phyloP scores from a whole-genome alignment of 140 eudicot genomes.

The Anethum foeniculum region DNA sequence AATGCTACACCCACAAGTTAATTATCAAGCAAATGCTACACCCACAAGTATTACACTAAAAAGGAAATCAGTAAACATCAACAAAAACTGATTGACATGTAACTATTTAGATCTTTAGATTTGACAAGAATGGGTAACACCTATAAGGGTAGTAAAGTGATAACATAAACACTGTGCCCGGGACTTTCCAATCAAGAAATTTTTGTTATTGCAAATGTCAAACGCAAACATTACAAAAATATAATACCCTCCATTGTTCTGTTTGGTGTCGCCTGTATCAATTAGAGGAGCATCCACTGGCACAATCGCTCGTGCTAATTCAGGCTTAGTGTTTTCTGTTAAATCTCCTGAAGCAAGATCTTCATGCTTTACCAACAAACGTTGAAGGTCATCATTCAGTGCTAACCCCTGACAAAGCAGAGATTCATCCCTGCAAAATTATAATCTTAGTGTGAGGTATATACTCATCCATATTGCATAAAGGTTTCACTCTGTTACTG shows the following conservation, averaged over 20 bases:
- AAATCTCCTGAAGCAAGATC: conserved; percentile 43
- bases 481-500: neutral
- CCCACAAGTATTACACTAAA: neutral
- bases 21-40: conserved; percentile 7
- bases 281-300: conserved; percentile 67
- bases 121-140: neutral
- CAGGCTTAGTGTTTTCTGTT: conserved; percentile 48
- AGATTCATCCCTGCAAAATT: conserved; percentile 66
- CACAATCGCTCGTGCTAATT: conserved; percentile 48
- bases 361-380: conserved; percentile 75
- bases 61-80: neutral
- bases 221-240: neutral
- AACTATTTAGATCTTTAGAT: neutral
- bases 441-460: neutral
- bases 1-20: neutral
- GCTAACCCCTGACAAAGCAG: conserved; percentile 80
- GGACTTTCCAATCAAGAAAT: neutral
- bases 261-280: conserved; percentile 52
- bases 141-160: neutral
- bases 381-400: conserved; percentile 82
- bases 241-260: conserved; percentile 42
- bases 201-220: neutral
- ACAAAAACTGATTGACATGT: neutral
- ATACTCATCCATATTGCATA: neutral
- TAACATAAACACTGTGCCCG: neutral